These are phyloP conservation scores for Ogataea neopini DNA, from an alignment of 805 yeast genomes.

Conservation along the genomic window DNA sequence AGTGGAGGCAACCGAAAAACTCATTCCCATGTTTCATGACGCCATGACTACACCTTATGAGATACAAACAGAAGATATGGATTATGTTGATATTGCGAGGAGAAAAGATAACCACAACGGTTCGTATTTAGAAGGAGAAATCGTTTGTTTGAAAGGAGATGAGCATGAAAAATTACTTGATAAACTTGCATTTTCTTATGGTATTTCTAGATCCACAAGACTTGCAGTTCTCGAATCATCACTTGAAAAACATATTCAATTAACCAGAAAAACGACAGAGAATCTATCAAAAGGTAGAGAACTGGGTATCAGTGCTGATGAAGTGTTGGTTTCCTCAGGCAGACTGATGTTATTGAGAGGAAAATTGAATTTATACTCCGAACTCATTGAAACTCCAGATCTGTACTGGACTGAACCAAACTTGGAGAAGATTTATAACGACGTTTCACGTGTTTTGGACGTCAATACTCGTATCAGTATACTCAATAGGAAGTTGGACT, in stretches of 20 bases:
- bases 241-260: slow-evolving; percentile 64
- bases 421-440: slow-evolving; percentile 71
- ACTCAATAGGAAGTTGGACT: slow-evolving; percentile 82
- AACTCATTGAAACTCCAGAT: slow-evolving; percentile 89
- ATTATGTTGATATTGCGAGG: slow-evolving; percentile 54
- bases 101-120: slow-evolving; percentile 7
- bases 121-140: slow-evolving; percentile 57
- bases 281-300: slow-evolving; percentile 61
- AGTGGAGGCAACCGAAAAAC: slow-evolving; percentile 41
- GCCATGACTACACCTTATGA: slow-evolving; percentile 51
- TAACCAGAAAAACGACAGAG: slow-evolving; percentile 66
- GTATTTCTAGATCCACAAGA: slow-evolving; percentile 83
- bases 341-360: slow-evolving; percentile 75
- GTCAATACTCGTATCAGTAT: slow-evolving; percentile 75
- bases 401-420: slow-evolving; percentile 91
- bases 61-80: slow-evolving; percentile 85
- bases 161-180: slow-evolving; percentile 59
- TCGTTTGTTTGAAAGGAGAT: slow-evolving; percentile 61
- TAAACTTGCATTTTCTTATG: slow-evolving; percentile 87
- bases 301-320: slow-evolving; percentile 54
- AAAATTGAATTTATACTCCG: slow-evolving; percentile 80
- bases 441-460: slow-evolving; percentile 71
- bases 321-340: slow-evolving; percentile 71
- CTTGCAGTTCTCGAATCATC: slow-evolving; percentile 75
- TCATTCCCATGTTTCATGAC: slow-evolving; percentile 52